Conservation (phyloP, 2,329 filamentous ascomycete genomes). For the Fusarium aywerte region DNA sequence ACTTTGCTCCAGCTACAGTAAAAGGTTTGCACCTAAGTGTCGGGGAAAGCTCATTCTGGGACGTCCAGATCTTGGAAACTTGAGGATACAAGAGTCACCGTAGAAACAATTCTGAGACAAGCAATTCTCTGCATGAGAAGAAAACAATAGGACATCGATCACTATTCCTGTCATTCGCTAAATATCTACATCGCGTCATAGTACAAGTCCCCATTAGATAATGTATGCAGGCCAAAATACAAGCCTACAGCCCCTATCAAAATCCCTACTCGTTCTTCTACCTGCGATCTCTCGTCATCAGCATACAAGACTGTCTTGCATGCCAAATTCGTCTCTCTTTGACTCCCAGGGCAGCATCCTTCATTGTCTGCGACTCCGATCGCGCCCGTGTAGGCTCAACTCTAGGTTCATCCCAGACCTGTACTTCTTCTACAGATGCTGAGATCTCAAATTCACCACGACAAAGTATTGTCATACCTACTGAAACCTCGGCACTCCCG, state of each 20-base stretch:
- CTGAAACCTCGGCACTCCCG: constrained; percentile 66
- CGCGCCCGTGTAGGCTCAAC: constrained; percentile 51
- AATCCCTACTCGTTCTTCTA: constrained; percentile 26
- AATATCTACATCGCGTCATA: constrained; percentile 24
- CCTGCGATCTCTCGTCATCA: constrained; percentile 63
- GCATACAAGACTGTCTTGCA: constrained; percentile 65
- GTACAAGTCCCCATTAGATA: constrained; percentile 23
- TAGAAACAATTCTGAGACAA: neutral
- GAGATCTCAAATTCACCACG: constrained; percentile 85
- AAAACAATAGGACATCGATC: constrained; percentile 10
- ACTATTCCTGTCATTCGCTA: constrained; percentile 21
- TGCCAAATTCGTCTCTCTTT: constrained; percentile 74
- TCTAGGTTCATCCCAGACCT: constrained; percentile 58
- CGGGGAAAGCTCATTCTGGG: neutral
- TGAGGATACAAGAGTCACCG: neutral
- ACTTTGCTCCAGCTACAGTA: neutral
- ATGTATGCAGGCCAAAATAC: constrained; percentile 1
- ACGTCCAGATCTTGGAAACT: neutral
- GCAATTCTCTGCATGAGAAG: neutral
- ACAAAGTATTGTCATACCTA: constrained; percentile 81
- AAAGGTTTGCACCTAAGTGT: neutral
- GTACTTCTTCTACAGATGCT: constrained; percentile 83
- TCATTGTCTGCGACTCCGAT: constrained; percentile 66
- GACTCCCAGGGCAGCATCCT: constrained; percentile 68
- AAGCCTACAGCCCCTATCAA: neutral